Conservation (phyloP, 2,329 filamentous ascomycete species). For the Bisporella sp. region DNA sequence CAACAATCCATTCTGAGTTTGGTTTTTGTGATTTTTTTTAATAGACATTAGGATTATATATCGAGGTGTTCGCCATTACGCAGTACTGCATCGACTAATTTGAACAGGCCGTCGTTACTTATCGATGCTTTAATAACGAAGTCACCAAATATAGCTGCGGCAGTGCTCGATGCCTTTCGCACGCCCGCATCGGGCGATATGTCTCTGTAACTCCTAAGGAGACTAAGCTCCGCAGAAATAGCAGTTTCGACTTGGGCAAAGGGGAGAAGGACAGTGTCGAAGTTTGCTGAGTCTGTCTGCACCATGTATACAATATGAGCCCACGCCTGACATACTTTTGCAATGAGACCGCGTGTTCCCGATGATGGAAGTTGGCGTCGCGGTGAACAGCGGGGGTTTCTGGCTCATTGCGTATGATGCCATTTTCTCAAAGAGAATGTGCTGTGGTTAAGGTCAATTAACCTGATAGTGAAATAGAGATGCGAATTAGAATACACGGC, state of each 20-base stretch:
- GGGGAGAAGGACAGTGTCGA: slow-evolving; percentile 49
- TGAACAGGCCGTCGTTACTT: slow-evolving; percentile 69
- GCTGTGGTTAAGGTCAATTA: too few species aligned
- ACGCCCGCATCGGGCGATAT: slow-evolving; percentile 62
- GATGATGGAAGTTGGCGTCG: slow-evolving; percentile 62
- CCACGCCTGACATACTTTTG: slow-evolving; percentile 29
- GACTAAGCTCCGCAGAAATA: slow-evolving; percentile 51
- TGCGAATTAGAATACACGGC: too few species aligned
- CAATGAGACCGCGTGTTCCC: slow-evolving; percentile 60
- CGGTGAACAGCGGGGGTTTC: slow-evolving; percentile 69
- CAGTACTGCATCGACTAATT: slow-evolving; percentile 51
- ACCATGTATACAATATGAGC: slow-evolving; percentile 45
- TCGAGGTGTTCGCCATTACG: slow-evolving; percentile 44
- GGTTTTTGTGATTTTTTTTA: slow-evolving; percentile 77
- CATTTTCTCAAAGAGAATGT: too few species aligned
- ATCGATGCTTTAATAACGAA: slow-evolving; percentile 72
- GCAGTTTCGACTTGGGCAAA: slow-evolving; percentile 68
- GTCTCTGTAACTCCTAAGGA: slow-evolving; percentile 73
- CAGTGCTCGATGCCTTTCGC: slow-evolving; percentile 70
- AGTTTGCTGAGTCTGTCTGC: slow-evolving; percentile 42
- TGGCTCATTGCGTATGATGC: slow-evolving; percentile 33
- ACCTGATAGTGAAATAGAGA: too few species aligned
- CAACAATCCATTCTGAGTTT: slow-evolving; percentile 66
- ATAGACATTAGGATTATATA: slow-evolving; percentile 62
- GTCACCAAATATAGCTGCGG: slow-evolving; percentile 68